phyloP scores from a whole-genome alignment of 768 basidiomycete species.

The Pleurotus eryngii region DNA sequence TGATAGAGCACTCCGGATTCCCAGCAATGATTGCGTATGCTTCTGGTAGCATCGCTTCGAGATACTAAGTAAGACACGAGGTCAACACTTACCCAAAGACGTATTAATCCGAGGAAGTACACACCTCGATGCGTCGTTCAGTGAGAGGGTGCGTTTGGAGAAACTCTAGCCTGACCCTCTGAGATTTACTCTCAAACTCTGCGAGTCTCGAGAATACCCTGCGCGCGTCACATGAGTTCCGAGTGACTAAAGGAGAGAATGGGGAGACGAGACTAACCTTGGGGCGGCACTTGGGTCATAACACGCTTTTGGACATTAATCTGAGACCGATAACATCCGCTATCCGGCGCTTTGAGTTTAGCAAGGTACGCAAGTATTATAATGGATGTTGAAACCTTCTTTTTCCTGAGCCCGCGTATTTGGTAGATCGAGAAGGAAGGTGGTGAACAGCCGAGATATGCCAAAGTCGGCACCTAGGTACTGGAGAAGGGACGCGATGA shows the following conservation, averaged over 20 bases:
- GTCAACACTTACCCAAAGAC: no score
- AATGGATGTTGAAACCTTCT: constrained; percentile 50
- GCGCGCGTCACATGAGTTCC: background rate
- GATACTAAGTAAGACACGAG: constrained; percentile 29
- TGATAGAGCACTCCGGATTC: constrained; percentile 51
- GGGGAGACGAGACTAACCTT: constrained; percentile 41
- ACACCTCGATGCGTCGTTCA: constrained; percentile 66
- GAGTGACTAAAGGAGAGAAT: background rate
- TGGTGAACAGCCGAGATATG: constrained; percentile 44
- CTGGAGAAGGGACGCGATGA: constrained; percentile 39
- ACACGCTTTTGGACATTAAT: constrained; percentile 78
- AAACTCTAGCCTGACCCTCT: constrained; percentile 45
- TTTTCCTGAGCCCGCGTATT: constrained; percentile 80
- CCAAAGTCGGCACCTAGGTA: constrained; percentile 55
- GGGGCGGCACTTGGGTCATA: constrained; percentile 79
- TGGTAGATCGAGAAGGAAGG: constrained; percentile 64
- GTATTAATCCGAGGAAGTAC: constrained; percentile 11
- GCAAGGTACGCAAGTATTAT: no score
- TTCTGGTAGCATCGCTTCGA: constrained; percentile 54
- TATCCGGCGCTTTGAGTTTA: constrained; percentile 19
- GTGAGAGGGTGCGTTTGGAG: constrained; percentile 81
- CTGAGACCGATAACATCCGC: constrained; percentile 86
- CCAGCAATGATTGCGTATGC: constrained; percentile 51
- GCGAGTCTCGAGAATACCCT: constrained; percentile 74
- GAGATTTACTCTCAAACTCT: constrained; percentile 38